A percentile compares a stretch with the other conserved stretches of the same genome.
Evolutionary conservation across 805 yeast genomes (phyloP).

Genomic region (Pichia californica): DNA sequence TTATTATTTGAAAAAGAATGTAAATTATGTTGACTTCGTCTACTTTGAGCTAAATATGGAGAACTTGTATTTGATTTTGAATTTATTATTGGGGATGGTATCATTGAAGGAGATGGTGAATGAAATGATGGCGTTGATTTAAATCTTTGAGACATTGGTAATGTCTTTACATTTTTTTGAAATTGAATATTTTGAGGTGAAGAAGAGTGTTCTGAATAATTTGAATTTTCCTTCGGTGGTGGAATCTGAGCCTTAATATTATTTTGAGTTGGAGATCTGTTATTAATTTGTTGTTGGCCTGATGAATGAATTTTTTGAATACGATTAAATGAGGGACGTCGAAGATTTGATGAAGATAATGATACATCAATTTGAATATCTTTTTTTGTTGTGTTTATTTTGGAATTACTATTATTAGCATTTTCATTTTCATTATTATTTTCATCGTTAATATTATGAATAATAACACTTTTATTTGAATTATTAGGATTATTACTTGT

Average conservation of each 20-base stretch:
- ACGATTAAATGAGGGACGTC: conserved; percentile 1
- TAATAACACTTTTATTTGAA: background rate
- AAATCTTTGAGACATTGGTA: conserved; percentile 5
- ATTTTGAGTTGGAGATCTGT: background rate
- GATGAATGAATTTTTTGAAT: background rate
- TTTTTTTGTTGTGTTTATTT: too few species aligned
- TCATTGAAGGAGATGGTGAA: background rate
- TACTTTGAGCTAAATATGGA: background rate
- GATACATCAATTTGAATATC: conserved; percentile 3
- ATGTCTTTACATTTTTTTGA: background rate
- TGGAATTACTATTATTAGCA: background rate
- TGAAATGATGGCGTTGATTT: conserved; percentile 8
- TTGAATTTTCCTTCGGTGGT: too few species aligned
- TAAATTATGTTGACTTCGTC: background rate
- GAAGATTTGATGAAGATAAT: background rate
- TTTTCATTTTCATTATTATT: background rate
- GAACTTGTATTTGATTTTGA: conserved; percentile 7
- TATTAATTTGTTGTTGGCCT: background rate
- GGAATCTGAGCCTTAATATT: background rate
- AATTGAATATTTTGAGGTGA: background rate
- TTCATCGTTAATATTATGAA: background rate
- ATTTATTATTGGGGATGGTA: background rate
- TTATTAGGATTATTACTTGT: background rate
- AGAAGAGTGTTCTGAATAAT: too few species aligned
- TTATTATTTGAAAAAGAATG: background rate